phyloP scores from a whole-genome alignment of 1,284 basidiomycete species.

The Schizophyllum commune region DNA sequence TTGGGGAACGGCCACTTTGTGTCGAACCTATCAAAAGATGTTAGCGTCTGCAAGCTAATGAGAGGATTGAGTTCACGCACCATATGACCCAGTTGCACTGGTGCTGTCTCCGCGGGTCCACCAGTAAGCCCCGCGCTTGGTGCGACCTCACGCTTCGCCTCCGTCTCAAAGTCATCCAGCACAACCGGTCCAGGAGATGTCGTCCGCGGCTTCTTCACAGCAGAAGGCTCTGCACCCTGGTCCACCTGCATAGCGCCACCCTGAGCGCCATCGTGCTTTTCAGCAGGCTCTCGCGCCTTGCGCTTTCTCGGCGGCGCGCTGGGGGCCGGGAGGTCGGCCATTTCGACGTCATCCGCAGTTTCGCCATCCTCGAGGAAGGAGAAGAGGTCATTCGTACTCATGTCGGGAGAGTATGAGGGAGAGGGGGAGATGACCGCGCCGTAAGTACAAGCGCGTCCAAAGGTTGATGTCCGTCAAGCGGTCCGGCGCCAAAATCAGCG shows the following conservation, averaged over 20 bases:
- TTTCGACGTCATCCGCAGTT: background rate
- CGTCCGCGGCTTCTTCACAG: conserved; percentile 42
- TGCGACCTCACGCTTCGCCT: conserved; percentile 83
- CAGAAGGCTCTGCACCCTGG: conserved; percentile 24
- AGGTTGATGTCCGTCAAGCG: background rate
- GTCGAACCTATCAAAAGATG: conserved; percentile 55
- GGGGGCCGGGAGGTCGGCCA: background rate
- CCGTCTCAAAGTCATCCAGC: conserved; percentile 85
- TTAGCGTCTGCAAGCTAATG: conserved; percentile 3
- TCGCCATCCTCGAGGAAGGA: conserved; percentile 11
- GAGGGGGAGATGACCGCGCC: background rate
- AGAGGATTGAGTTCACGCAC: conserved; percentile 28
- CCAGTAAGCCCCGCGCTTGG: conserved; percentile 72
- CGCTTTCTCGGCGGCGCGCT: background rate
- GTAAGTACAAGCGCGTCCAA: background rate
- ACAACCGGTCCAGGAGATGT: conserved; percentile 63
- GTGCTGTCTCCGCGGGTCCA: conserved; percentile 58
- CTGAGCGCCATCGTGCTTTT: conserved; percentile 4
- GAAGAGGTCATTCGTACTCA: conserved; percentile 6
- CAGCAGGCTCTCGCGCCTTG: background rate
- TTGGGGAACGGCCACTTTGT: conserved; percentile 94
- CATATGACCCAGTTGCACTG: conserved; percentile 73
- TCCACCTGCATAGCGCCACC: conserved; percentile 12
- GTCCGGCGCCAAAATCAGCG: background rate
- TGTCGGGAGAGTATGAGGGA: background rate